Evolutionary conservation across 495 filamentous ascomycete genomes (phyloP), one percentile per base, ranked within the genome.

Genomic region (Neurospora sp.): DNA sequence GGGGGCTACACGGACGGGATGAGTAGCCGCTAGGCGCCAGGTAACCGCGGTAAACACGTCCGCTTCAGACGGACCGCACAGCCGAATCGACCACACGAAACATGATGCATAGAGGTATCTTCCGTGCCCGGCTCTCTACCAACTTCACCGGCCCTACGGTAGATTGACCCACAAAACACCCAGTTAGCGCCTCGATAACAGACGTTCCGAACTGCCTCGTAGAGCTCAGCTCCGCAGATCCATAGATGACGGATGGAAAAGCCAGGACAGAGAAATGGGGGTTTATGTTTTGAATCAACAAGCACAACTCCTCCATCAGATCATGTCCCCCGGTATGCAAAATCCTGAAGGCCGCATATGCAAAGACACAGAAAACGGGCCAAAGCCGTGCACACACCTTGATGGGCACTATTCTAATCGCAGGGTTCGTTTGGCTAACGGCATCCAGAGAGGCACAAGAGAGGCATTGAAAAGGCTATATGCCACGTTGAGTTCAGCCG

Each of bases 401-500:
- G 44, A 68, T 44, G 70, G 65, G 45, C 68, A 61, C 27, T 31
- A 31, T 31, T 31, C 27, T 31, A 31, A 31, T 31, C 27, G 27
- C 27, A 31, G 27, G 61, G 69, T 61, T 61, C 70, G 48, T 72
- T 74, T 71, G 70, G 72, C 69, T 3, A 65, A 74, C 72, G 70
- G 74, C 75, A 74, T 69, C 73, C 72, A 78, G 44, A 75, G 69
- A 73, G 59, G 45, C 74, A 40, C 70, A 71, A 53, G 71, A 70
- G 68, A 45, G 59, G 35, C 69, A 40, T 73, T 45, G 70, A 75
- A 77, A 73, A 79, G 79, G 71, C 79, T 81, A 81, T 78, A 76
- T 78, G 74, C 76, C 76, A 77, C 76, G 73, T 77, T 75, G 74
- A 79, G 61, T 81, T 82, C 79, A 80, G 80, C 78, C 80, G 78